Percentiles rank a stretch among this genome's conserved stretches.
Evolutionary conservation across 208 protist genomes (phyloP).

Genomic region (Trypanosoma conorhini): DNA sequence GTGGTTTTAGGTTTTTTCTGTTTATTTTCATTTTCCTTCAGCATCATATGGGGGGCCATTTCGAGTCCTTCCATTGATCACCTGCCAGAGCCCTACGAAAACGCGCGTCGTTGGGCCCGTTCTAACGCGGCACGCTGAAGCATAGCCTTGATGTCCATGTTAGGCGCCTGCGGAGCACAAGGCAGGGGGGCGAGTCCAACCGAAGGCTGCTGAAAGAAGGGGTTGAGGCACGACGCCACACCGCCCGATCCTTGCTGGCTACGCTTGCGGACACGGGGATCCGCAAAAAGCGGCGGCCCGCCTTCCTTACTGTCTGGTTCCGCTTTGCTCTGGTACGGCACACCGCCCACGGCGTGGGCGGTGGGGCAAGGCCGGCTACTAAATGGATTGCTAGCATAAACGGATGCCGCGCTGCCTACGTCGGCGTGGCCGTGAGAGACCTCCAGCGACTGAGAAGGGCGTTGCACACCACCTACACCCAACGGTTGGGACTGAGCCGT

Average conservation of each 20-base stretch:
- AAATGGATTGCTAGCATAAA: slow-evolving; percentile 7
- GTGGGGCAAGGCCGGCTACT: neutral
- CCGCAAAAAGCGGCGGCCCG: neutral
- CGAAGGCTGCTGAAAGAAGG: slow-evolving; percentile 38
- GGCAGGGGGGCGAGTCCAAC: slow-evolving; percentile 22
- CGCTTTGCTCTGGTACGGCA: neutral
- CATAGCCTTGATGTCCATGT: slow-evolving; percentile 77
- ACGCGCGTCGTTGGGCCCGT: slow-evolving; percentile 48
- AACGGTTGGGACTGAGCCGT: neutral
- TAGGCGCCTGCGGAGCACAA: slow-evolving; percentile 13
- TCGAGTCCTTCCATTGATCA: no score
- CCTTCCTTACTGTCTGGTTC: neutral
- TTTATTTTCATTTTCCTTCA: slow-evolving; percentile 11
- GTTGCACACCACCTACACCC: neutral
- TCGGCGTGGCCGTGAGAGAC: neutral
- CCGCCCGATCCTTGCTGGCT: slow-evolving; percentile 25
- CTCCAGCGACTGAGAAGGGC: neutral
- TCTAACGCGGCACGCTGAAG: slow-evolving; percentile 76
- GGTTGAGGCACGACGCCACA: slow-evolving; percentile 37
- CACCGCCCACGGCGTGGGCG: slow-evolving; percentile 5
- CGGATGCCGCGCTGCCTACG: slow-evolving; percentile 1
- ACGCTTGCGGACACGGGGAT: slow-evolving; percentile 23
- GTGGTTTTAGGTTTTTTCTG: neutral
- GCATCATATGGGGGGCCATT: no score
- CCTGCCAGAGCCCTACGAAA: neutral